Evolutionary conservation across 176 grass and related monocot genomes (phyloP).

Genomic region (Avena eriantha): DNA sequence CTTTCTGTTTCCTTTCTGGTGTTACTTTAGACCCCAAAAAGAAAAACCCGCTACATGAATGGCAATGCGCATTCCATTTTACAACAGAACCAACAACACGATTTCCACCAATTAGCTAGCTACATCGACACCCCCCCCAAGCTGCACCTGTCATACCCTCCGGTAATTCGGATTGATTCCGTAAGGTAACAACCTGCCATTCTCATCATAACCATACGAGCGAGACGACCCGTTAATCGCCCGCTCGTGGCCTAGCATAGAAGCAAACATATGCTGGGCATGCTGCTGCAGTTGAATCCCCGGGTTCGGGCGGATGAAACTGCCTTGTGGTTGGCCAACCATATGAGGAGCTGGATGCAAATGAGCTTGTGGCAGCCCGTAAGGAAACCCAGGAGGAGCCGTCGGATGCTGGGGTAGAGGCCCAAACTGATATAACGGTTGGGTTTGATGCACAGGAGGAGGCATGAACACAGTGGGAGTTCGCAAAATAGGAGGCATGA

Average conservation of each 20-base stretch:
- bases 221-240: background rate
- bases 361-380: conserved; percentile 24
- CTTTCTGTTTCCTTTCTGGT: background rate
- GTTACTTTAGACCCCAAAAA: background rate
- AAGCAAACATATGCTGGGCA: conserved; percentile 33
- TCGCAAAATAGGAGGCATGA: conserved; percentile 17
- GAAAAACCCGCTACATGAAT: background rate
- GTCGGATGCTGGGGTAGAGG: conserved; percentile 21
- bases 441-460: conserved; percentile 27
- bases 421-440: conserved; percentile 4
- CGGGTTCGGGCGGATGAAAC: conserved; percentile 34
- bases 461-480: conserved; percentile 25
- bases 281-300: conserved; percentile 41
- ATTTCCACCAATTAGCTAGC: background rate
- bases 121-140: background rate
- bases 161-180: conserved; percentile 26
- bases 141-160: conserved; percentile 27
- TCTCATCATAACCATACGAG: conserved; percentile 19
- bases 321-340: conserved; percentile 30
- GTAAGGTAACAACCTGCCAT: conserved; percentile 31
- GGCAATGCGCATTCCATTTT: background rate
- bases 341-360: conserved; percentile 39
- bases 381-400: background rate
- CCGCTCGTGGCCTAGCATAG: conserved; percentile 7
- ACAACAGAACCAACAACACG: conserved; percentile 27